Base-by-base conservation (phyloP, 352 stramenopile species). In the Phytopythium aichiense region DNA sequence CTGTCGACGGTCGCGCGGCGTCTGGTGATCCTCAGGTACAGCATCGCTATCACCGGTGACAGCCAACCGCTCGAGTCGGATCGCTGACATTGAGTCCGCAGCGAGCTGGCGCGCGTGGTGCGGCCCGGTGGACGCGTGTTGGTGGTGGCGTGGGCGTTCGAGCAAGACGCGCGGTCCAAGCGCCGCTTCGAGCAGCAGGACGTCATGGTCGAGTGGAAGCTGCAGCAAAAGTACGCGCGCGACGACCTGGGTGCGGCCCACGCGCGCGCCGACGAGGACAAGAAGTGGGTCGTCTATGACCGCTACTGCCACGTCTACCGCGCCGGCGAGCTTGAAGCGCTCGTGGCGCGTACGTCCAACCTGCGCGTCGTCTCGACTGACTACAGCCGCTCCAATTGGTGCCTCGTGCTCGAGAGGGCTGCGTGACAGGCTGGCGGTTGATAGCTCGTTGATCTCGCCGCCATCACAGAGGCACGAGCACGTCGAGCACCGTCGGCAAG, bases 131-230 rank as follows among this genome's bases (percentile, higher is more conserved):
- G 78, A 0, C 60, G 72, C 0, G 56, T 95, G 22, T 73, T 79
- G 31, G 74, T 95, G 50, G 82, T 93, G 16, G 86, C 79, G 12
- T 95, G 86, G 84, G 84, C 86, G 13, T 93, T 93, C 35, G 84
- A 95, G 61, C 86, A 95, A 61, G 86, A 94, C 53, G 71, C 71
- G 66, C 64, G 69, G 5, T 94, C 85, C 16, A 94, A 92, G 68
- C 76, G 85, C 6, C 72, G 74, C 56, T 94, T 94, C 62, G 73
- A 88, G 20, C 52, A 80, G 58, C 83, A 92, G 58, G 86, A 94
- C 55, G 86, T 92, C 42, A 89, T 92, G 73, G 86, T 92, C 48
- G 79, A 94, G 68, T 92, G 81, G 83, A 94, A 94, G 57, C 73
- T 94, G 5, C 85, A 94, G 64, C 70, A 90, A n/a, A 94, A 92